Conservation (phyloP, 1,284 basidiomycete genomes). For the Hemileia vastatrix region DNA sequence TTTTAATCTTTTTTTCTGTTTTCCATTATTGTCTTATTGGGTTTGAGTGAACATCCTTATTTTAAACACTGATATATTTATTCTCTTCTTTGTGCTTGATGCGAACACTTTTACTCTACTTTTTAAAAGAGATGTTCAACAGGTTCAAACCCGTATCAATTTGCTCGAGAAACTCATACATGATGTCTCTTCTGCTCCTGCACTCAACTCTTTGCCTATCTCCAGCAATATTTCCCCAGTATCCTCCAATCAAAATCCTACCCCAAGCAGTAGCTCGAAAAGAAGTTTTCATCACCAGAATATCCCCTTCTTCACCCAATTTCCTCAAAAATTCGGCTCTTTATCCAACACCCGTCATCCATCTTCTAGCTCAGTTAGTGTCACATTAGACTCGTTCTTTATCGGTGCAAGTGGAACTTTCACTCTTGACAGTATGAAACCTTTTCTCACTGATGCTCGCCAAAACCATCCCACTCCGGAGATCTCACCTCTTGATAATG, state of each 20-base stretch:
- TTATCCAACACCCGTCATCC: too few relatives aligned
- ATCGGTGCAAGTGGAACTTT: conserved; percentile 1
- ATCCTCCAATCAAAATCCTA: neutral
- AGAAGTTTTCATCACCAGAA: neutral
- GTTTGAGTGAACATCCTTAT: too few relatives aligned
- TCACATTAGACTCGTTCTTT: neutral
- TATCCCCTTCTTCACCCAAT: neutral
- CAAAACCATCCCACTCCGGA: too few relatives aligned
- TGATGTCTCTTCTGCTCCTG: conserved; percentile 3
- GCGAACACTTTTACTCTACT: too few relatives aligned
- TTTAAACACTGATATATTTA: too few relatives aligned
- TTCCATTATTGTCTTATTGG: too few relatives aligned
- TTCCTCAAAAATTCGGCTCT: neutral
- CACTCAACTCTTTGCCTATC: conserved; percentile 3
- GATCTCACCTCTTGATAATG: too few relatives aligned
- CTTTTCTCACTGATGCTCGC: neutral
- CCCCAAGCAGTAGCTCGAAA: too few relatives aligned
- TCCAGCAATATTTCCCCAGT: neutral
- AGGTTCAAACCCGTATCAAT: conserved; percentile 6
- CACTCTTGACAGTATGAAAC: neutral
- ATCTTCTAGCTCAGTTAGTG: neutral
- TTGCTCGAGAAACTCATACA: conserved; percentile 12
- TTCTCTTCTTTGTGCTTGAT: too few relatives aligned
- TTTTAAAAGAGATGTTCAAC: conserved; percentile 8
- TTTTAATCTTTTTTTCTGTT: too few relatives aligned